Evolutionary conservation across 208 protist genomes (phyloP).

Genomic region (Sergeia podlipaevii): DNA sequence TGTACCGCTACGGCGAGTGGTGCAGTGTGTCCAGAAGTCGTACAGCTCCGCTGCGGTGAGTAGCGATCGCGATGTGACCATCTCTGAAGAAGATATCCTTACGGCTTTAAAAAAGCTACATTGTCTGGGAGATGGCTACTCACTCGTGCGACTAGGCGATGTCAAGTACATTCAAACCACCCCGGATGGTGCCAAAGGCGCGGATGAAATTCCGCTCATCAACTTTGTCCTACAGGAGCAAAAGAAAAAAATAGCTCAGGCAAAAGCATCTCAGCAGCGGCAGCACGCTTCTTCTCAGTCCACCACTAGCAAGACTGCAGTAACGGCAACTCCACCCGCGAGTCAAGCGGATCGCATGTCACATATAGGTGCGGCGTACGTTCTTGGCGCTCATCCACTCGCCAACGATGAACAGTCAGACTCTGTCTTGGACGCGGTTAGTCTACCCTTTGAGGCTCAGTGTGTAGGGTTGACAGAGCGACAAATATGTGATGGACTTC

Average conservation of each 20-base stretch:
- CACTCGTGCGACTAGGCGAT: constrained; percentile 55
- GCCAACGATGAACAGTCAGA: constrained; percentile 8
- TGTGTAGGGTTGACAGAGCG: constrained; percentile 48
- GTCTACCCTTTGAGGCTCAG: constrained; percentile 32
- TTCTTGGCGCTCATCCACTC: constrained; percentile 40
- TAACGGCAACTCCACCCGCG: neutral
- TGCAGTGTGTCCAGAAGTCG: constrained; percentile 49
- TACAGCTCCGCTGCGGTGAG: constrained; percentile 31
- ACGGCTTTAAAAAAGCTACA: constrained; percentile 70
- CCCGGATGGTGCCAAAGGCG: constrained; percentile 48
- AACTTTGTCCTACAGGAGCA: constrained; percentile 50
- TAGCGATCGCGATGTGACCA: constrained; percentile 6
- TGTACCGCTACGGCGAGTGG: constrained; percentile 61
- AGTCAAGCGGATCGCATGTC: neutral
- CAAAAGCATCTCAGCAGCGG: constrained; percentile 1
- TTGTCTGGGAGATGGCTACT: constrained; percentile 72
- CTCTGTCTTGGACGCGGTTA: neutral
- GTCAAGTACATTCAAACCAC: constrained; percentile 85
- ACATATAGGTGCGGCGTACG: constrained; percentile 40
- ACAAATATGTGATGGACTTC: constrained; percentile 35
- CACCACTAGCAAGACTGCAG: neutral
- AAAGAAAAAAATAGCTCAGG: constrained; percentile 31
- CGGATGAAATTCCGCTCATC: constrained; percentile 58
- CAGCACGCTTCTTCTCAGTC: neutral
- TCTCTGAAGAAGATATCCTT: constrained; percentile 65